A percentile compares a stretch with the other conserved stretches of the same genome.
Conservation (phyloP, 352 stramenopile species). For the Phytophthora sojae region DNA sequence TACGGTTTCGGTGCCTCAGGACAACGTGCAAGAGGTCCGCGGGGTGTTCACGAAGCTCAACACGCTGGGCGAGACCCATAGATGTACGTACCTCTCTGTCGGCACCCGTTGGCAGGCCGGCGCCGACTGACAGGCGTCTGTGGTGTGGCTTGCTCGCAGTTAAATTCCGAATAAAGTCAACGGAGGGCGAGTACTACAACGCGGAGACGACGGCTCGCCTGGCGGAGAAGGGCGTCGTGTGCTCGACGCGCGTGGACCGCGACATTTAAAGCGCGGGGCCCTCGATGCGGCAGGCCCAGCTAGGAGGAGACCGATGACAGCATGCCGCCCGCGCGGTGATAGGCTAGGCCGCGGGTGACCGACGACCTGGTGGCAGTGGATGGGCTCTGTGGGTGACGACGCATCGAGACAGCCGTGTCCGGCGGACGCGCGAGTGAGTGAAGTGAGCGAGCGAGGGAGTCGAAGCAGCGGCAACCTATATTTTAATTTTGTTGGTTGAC, state of each 20-base stretch:
- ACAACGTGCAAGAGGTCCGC: slow-evolving; percentile 70
- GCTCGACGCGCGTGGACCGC: slow-evolving; percentile 79
- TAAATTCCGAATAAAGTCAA: slow-evolving; percentile 85
- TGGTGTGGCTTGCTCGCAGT: slow-evolving; percentile 47
- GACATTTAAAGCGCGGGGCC: slow-evolving; percentile 44
- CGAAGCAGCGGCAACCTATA: slow-evolving; percentile 28
- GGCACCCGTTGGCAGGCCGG: slow-evolving; percentile 4
- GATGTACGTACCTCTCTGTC: slow-evolving; percentile 56
- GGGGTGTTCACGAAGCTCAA: slow-evolving; percentile 72
- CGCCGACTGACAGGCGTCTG: not conserved
- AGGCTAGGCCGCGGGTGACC: slow-evolving; percentile 2
- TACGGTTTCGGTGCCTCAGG: slow-evolving; percentile 35
- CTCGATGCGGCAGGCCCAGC: slow-evolving; percentile 15
- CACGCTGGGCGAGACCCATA: slow-evolving; percentile 68
- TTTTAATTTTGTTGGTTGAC: slow-evolving; percentile 46
- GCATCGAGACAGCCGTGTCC: slow-evolving; percentile 6
- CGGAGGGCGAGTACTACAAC: slow-evolving; percentile 77
- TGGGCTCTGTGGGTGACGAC: slow-evolving; percentile 9
- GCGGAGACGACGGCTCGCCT: slow-evolving; percentile 78
- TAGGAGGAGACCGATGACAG: slow-evolving; percentile 11
- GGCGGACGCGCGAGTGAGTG: not conserved
- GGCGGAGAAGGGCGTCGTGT: slow-evolving; percentile 79
- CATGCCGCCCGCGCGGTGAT: not conserved
- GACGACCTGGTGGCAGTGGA: slow-evolving; percentile 12
- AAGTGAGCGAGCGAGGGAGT: not conserved